Conservation (phyloP, 2,329 filamentous ascomycete genomes). For the Paraconiothyrium sp. region DNA sequence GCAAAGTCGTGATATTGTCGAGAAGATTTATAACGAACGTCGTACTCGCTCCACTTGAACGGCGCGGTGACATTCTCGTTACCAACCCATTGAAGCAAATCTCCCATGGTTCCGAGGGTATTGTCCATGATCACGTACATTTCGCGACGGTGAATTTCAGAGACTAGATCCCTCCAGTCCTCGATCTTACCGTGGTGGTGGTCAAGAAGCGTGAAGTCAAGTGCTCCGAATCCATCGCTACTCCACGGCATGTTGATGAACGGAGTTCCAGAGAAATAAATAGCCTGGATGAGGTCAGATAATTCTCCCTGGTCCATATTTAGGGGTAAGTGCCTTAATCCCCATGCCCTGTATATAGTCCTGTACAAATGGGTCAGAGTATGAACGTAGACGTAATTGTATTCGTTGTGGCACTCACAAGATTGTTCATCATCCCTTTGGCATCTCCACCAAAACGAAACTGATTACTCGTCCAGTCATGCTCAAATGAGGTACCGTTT, state of each 20-base stretch:
- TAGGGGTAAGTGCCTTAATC: conserved; percentile 59
- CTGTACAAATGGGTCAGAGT: background rate
- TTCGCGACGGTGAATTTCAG: conserved; percentile 67
- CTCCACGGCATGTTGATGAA: conserved; percentile 73
- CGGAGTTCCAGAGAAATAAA: conserved; percentile 71
- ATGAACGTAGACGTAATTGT: background rate
- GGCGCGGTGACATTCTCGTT: conserved; percentile 67
- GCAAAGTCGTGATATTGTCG: conserved; percentile 68
- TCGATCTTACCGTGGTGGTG: conserved; percentile 69
- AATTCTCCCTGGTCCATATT: conserved; percentile 15
- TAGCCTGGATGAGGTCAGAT: conserved; percentile 51
- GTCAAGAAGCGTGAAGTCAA: conserved; percentile 71
- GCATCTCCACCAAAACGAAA: conserved; percentile 71
- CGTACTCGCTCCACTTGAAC: conserved; percentile 60
- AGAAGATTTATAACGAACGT: conserved; percentile 65
- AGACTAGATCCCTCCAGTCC: conserved; percentile 66
- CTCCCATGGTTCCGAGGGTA: conserved; percentile 71
- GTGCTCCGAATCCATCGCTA: conserved; percentile 66
- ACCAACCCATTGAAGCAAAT: conserved; percentile 70
- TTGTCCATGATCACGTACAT: conserved; percentile 76
- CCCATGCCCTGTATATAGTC: conserved; percentile 73
- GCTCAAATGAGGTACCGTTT: conserved; percentile 69
- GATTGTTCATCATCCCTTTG: conserved; percentile 64
- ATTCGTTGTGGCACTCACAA: conserved; percentile 39
- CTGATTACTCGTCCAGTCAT: conserved; percentile 68